Evolutionary conservation across 257 asterid genomes (phyloP).

Genomic region (Capsicum chinense): DNA sequence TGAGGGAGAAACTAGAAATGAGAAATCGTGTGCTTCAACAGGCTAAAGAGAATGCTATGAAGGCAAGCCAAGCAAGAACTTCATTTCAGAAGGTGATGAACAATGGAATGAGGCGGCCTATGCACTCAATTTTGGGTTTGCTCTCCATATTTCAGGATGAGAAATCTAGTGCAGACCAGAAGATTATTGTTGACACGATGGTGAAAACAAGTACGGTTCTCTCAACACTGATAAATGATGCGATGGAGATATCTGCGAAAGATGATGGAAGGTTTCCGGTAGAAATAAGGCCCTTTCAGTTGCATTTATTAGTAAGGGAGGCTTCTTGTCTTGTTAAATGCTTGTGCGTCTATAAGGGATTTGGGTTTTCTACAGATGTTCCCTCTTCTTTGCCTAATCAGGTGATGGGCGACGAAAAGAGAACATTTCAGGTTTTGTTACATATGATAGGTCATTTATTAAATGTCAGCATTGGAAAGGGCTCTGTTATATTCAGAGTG

Average conservation of each 20-base stretch:
- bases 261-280: constrained; percentile 52
- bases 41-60: constrained; percentile 50
- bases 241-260: constrained; percentile 55
- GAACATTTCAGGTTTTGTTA: constrained; percentile 52
- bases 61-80: constrained; percentile 53
- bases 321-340: constrained; percentile 54
- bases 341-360: constrained; percentile 44
- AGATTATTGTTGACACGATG: constrained; percentile 45
- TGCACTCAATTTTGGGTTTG: constrained; percentile 52
- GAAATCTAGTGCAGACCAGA: constrained; percentile 44
- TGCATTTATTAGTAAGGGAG: constrained; percentile 46
- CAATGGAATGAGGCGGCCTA: constrained; percentile 57
- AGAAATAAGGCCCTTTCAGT: constrained; percentile 45
- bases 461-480: constrained; percentile 42
- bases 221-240: constrained; percentile 48
- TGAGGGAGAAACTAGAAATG: constrained; percentile 49
- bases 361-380: constrained; percentile 46
- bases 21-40: constrained; percentile 46
- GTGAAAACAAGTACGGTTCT: constrained; percentile 45
- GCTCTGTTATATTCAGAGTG: constrained; percentile 46
- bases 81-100: constrained; percentile 54
- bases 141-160: constrained; percentile 44
- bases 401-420: constrained; percentile 53
- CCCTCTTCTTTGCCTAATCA: constrained; percentile 45
- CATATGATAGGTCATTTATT: constrained; percentile 57